A percentile compares a stretch with the other conserved stretches of the same genome.
These are phyloP conservation scores for Takakia lepidozioides DNA, from an alignment of 225 moss, liverwort and hornwort species.

Conservation along the genomic window DNA sequence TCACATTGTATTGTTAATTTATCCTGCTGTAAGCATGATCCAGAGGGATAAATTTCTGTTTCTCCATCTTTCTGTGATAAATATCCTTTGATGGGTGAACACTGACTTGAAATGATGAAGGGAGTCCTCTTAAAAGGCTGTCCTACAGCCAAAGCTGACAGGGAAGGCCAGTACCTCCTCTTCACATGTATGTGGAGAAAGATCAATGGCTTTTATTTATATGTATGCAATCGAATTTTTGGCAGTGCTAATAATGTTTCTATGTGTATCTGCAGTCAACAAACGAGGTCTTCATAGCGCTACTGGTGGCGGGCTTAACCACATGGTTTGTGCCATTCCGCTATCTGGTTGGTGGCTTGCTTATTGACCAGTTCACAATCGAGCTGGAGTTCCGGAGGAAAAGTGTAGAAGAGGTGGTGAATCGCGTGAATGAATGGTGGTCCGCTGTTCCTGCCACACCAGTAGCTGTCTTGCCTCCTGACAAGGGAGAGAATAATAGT, in stretches of 20 bases:
- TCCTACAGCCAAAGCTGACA: too few relatives aligned
- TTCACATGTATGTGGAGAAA: too few relatives aligned
- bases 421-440: constrained; percentile 72
- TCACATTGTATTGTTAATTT: too few relatives aligned
- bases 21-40: too few relatives aligned
- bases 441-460: constrained; percentile 76
- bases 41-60: too few relatives aligned
- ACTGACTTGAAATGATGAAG: too few relatives aligned
- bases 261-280: constrained; percentile 53
- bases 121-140: too few relatives aligned
- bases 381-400: constrained; percentile 61
- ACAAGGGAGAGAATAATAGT: constrained; percentile 28
- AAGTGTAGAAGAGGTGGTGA: constrained; percentile 51
- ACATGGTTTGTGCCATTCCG: constrained; percentile 77
- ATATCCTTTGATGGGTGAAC: too few relatives aligned
- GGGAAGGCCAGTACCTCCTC: too few relatives aligned
- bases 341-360: constrained; percentile 40
- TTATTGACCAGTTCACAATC: constrained; percentile 79
- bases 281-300: constrained; percentile 68
- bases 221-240: not conserved
- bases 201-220: too few relatives aligned
- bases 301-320: constrained; percentile 43
- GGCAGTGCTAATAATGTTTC: not conserved
- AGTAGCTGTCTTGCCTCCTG: constrained; percentile 61
- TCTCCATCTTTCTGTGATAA: too few relatives aligned